These are phyloP conservation scores for Solanum stenotomum DNA, from an alignment of 257 asterid species.

Conservation along the genomic window DNA sequence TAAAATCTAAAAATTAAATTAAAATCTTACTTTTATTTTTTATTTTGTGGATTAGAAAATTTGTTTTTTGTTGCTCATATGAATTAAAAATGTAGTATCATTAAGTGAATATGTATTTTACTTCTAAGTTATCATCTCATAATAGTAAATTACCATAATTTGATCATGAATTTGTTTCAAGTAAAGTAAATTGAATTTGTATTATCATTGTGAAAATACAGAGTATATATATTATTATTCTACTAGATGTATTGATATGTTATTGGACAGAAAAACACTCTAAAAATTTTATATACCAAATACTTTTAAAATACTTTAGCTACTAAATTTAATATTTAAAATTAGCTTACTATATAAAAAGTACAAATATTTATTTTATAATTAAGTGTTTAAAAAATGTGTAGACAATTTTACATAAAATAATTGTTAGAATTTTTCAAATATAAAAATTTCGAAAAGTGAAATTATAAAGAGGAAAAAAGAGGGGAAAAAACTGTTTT, in stretches of 20 bases:
- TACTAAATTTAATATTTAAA: no score
- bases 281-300: not conserved
- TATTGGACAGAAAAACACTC: not conserved
- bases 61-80: not conserved
- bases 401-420: not conserved
- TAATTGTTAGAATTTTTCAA: no score
- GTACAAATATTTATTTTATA: no score
- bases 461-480: not conserved
- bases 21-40: no score
- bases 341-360: no score
- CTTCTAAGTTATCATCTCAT: not conserved
- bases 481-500: not conserved
- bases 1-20: no score
- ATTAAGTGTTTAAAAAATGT: not conserved
- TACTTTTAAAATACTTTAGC: not conserved
- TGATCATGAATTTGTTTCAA: not conserved
- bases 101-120: no score
- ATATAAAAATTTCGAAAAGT: no score
- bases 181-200: not conserved
- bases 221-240: not conserved
- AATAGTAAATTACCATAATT: no score
- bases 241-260: no score
- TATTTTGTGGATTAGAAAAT: no score
- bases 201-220: no score
- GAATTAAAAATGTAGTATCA: not conserved